phyloP scores from a whole-genome alignment of 2,329 filamentous ascomycete species.

The Aspergillus pseudoglaucus region DNA sequence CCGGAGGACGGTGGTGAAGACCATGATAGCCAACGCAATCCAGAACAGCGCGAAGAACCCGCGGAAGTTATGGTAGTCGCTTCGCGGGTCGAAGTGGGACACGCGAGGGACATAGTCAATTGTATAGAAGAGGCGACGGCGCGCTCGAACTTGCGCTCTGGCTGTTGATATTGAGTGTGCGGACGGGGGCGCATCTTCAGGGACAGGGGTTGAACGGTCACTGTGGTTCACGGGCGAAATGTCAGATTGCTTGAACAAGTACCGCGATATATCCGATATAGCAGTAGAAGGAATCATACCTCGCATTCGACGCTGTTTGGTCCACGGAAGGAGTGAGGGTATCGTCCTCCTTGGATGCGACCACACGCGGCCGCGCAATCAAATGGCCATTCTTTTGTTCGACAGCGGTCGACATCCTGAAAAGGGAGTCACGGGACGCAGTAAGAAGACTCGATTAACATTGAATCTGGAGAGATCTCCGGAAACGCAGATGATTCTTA shows the following conservation, averaged over 20 bases:
- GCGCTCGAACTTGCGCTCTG: conserved; percentile 74
- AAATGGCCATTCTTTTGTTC: conserved; percentile 18
- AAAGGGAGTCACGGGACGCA: conserved; percentile 2
- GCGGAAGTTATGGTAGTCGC: conserved; percentile 88
- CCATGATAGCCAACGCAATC: conserved; percentile 96
- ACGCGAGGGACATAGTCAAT: conserved; percentile 86
- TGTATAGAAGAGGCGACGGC: conserved; percentile 81
- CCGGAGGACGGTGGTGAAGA: conserved; percentile 83
- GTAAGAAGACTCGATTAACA: conserved; percentile 7
- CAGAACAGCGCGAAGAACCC: conserved; percentile 98
- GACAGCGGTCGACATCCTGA: conserved; percentile 26
- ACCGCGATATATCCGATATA: no score
- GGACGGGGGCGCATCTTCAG: conserved; percentile 88
- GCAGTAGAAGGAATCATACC: conserved; percentile 17
- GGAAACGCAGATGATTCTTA: not conserved
- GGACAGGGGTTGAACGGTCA: conserved; percentile 74
- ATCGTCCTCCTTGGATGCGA: conserved; percentile 20
- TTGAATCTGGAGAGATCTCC: conserved; percentile 6
- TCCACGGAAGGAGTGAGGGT: conserved; percentile 21
- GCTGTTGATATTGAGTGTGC: conserved; percentile 78
- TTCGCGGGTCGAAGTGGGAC: conserved; percentile 89
- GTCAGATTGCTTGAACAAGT: no score
- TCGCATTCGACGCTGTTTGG: conserved; percentile 27
- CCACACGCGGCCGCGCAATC: conserved; percentile 27
- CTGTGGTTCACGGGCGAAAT: conserved; percentile 37